These are phyloP conservation scores for Botryococcus braunii DNA, from an alignment of 163 green algal species.

Conservation along the genomic window DNA sequence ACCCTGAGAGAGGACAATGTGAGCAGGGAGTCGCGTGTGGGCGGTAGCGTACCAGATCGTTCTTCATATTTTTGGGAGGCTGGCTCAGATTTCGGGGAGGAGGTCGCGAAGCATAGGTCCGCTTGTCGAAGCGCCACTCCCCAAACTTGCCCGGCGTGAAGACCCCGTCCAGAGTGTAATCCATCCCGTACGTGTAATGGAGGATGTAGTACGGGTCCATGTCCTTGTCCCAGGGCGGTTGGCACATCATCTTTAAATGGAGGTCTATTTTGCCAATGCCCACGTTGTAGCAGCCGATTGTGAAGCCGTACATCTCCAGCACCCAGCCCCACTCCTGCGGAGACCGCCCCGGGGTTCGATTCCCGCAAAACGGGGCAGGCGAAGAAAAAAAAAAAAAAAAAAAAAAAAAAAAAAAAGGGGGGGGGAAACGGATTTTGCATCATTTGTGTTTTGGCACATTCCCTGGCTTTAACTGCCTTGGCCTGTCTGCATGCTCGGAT, in stretches of 20 bases:
- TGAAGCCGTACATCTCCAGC: conserved; percentile 89
- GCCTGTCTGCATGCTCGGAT: no score
- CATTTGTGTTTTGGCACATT: no score
- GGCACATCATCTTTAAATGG: conserved; percentile 51
- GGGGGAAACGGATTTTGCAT: no score
- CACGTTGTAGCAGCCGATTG: conserved; percentile 49
- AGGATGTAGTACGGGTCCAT: conserved; percentile 74
- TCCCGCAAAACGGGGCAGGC: no score
- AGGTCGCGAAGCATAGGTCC: conserved; percentile 49
- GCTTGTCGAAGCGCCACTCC: conserved; percentile 90
- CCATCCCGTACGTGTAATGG: conserved; percentile 92
- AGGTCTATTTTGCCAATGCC: conserved; percentile 32
- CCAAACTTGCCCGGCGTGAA: conserved; percentile 63
- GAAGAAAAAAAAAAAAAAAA: no score
- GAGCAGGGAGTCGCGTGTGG: no score
- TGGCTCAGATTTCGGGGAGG: conserved; percentile 53
- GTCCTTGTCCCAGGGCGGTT: conserved; percentile 68
- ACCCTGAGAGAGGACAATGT: no score
- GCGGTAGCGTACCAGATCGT: conserved; percentile 62
- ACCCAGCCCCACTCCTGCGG: conserved; percentile 42
- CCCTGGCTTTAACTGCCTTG: no score
- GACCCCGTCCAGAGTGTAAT: conserved; percentile 61
- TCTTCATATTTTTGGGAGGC: conserved; percentile 61
- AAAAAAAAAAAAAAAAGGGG: no score
- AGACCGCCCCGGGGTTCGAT: no score